phyloP scores from a whole-genome alignment of 805 yeast genomes.

The Suhomyces sp. region DNA sequence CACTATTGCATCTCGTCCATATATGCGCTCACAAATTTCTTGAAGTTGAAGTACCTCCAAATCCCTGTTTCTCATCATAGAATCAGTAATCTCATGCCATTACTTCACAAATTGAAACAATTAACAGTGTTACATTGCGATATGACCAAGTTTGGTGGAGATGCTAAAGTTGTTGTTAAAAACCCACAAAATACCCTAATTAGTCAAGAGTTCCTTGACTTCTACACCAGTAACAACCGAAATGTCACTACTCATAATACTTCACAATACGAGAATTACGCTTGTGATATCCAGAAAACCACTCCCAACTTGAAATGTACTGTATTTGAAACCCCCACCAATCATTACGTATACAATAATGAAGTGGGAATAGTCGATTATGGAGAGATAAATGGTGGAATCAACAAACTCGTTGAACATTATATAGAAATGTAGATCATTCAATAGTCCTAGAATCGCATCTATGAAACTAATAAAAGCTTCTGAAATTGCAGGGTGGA shows the following conservation, averaged over 20 bases:
- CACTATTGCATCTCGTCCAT: constrained; percentile 2
- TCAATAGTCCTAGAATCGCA: constrained; percentile 27
- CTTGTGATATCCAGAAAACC: constrained; percentile 2
- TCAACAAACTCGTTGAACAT: background rate
- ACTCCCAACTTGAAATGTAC: constrained; percentile 1
- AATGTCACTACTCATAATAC: background rate
- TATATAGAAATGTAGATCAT: constrained; percentile 26
- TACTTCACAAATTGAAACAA: background rate
- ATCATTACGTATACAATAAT: background rate
- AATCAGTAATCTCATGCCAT: constrained; percentile 4
- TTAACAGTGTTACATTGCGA: constrained; percentile 4
- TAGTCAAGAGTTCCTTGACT: constrained; percentile 3
- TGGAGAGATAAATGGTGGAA: too few relatives aligned
- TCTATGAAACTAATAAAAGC: constrained; percentile 11
- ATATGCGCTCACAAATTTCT: constrained; percentile 1
- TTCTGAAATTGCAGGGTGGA: constrained; percentile 40
- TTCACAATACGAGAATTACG: constrained; percentile 5
- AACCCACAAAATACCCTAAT: constrained; percentile 1
- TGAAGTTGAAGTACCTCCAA: constrained; percentile 4
- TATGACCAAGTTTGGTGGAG: constrained; percentile 1
- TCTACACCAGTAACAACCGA: background rate
- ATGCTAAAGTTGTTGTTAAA: background rate
- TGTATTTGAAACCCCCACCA: constrained; percentile 3
- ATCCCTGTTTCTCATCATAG: constrained; percentile 6
- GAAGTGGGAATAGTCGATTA: too few relatives aligned